Percentiles rank a stretch among this genome's conserved stretches.
phyloP scores from a whole-genome alignment of 805 yeast genomes.

The Candida nemodendra region DNA sequence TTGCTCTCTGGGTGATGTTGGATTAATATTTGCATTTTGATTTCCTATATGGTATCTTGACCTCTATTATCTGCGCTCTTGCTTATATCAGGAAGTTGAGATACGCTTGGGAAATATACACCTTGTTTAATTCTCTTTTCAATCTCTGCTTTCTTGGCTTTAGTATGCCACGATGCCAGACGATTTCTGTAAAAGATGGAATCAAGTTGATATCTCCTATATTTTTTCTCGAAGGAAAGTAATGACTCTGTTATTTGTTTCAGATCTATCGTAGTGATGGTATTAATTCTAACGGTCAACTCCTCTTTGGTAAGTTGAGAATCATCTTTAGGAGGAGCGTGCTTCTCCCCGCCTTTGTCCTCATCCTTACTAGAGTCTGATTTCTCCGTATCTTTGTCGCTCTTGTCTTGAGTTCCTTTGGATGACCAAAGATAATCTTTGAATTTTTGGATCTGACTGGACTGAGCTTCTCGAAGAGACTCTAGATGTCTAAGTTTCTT shows the following conservation, averaged over 20 bases:
- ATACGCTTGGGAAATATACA: slow-evolving; percentile 40
- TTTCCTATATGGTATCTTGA: too few species aligned
- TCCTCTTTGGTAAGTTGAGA: slow-evolving; percentile 9
- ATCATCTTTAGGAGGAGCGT: slow-evolving; percentile 5
- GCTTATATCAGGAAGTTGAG: slow-evolving; percentile 16
- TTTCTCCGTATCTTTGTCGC: slow-evolving; percentile 7
- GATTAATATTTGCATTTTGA: too few species aligned
- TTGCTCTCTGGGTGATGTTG: too few species aligned
- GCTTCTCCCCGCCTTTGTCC: slow-evolving; percentile 6
- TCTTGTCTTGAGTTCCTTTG: slow-evolving; percentile 7
- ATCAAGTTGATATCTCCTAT: slow-evolving; percentile 41
- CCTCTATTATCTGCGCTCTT: not conserved
- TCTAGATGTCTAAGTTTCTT: slow-evolving; percentile 39
- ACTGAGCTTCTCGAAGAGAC: slow-evolving; percentile 19
- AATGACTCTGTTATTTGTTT: slow-evolving; percentile 5
- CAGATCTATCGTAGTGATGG: slow-evolving; percentile 8
- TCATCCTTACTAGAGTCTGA: slow-evolving; percentile 11
- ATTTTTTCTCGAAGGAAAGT: slow-evolving; percentile 28
- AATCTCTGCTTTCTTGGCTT: slow-evolving; percentile 30
- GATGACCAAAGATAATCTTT: slow-evolving; percentile 26
- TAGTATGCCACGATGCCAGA: slow-evolving; percentile 37
- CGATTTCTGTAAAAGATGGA: slow-evolving; percentile 42
- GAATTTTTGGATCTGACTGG: slow-evolving; percentile 26
- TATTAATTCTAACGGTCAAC: slow-evolving; percentile 9
- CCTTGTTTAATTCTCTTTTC: slow-evolving; percentile 36